A percentile compares a stretch with the other conserved stretches of the same genome.
phyloP scores from a whole-genome alignment of 2,329 filamentous ascomycete species.

The Ophiostoma ips region DNA sequence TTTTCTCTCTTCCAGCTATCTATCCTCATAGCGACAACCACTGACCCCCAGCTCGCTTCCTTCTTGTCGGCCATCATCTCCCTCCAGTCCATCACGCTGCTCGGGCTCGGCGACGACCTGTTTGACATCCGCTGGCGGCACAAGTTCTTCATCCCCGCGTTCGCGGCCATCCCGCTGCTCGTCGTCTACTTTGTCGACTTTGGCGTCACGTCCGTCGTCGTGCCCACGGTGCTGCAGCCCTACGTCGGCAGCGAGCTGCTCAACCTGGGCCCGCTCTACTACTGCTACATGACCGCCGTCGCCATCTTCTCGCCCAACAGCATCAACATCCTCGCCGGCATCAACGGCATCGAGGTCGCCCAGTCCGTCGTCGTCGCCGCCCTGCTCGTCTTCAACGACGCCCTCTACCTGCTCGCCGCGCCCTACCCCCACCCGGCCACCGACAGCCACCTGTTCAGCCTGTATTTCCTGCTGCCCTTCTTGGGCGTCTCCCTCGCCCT shows the following conservation, averaged over 20 bases:
- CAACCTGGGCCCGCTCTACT: slow-evolving; percentile 74
- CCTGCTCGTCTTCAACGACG: slow-evolving; percentile 75
- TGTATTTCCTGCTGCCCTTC: slow-evolving; percentile 90
- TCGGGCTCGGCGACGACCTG: slow-evolving; percentile 88
- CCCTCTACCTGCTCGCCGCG: slow-evolving; percentile 57
- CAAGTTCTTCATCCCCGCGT: slow-evolving; percentile 94
- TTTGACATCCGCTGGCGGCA: slow-evolving; percentile 98
- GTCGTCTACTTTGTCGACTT: slow-evolving; percentile 98
- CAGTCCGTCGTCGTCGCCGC: slow-evolving; percentile 85
- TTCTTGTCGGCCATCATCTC: slow-evolving; percentile 91
- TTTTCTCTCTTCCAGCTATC: too few species aligned
- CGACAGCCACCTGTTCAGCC: slow-evolving; percentile 88
- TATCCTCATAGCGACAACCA: too few species aligned
- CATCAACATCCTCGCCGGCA: slow-evolving; percentile 99
- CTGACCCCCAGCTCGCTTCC: slow-evolving; percentile 86
- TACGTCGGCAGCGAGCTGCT: slow-evolving; percentile 78
- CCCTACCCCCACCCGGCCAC: slow-evolving; percentile 78
- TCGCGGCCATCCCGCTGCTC: slow-evolving; percentile 84
- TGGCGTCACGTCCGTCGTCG: slow-evolving; percentile 86
- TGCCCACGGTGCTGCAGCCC: slow-evolving; percentile 70
- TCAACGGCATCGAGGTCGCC: slow-evolving; percentile 93
- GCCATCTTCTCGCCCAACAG: slow-evolving; percentile 97
- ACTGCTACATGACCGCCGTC: slow-evolving; percentile 89
- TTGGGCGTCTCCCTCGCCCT: slow-evolving; percentile 82
- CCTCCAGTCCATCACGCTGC: slow-evolving; percentile 76